Conservation (phyloP, 2,329 filamentous ascomycete genomes). For the Cytospora piceicola region DNA sequence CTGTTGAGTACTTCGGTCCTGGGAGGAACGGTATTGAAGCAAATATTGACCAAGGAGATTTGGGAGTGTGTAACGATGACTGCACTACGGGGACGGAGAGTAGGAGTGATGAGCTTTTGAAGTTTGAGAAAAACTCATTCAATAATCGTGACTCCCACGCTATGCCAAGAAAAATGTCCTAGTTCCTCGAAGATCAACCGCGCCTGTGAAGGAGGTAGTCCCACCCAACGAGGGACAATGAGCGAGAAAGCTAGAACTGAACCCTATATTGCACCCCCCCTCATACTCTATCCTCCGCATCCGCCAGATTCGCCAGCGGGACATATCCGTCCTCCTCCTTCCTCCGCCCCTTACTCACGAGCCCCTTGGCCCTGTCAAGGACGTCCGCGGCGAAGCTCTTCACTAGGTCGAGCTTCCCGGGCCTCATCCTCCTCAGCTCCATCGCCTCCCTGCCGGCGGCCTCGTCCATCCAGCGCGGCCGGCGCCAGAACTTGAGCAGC, state of each 20-base stretch:
- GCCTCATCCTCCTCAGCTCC: constrained; percentile 48
- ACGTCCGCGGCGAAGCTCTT: constrained; percentile 49
- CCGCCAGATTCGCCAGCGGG: constrained; percentile 56
- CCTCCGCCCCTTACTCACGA: constrained; percentile 37
- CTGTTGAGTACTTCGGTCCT: too few relatives aligned
- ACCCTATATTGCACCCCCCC: not conserved
- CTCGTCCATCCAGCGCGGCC: constrained; percentile 86
- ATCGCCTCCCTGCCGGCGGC: constrained; percentile 61
- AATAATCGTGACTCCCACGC: not conserved
- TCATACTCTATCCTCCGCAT: constrained; percentile 38
- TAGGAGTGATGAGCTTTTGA: not conserved
- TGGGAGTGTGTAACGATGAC: not conserved
- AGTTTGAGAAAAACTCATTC: not conserved
- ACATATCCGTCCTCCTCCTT: constrained; percentile 62
- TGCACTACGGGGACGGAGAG: not conserved
- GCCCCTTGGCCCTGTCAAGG: constrained; percentile 41
- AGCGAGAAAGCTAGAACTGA: not conserved
- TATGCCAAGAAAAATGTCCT: not conserved
- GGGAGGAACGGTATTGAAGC: not conserved
- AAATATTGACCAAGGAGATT: not conserved
- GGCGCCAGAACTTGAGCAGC: constrained; percentile 82
- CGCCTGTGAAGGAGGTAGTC: not conserved
- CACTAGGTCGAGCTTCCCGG: constrained; percentile 45
- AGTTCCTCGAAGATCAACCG: not conserved
- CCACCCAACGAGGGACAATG: not conserved